phyloP scores from a whole-genome alignment of 768 basidiomycete species.

The Pulveroboletus sp. region DNA sequence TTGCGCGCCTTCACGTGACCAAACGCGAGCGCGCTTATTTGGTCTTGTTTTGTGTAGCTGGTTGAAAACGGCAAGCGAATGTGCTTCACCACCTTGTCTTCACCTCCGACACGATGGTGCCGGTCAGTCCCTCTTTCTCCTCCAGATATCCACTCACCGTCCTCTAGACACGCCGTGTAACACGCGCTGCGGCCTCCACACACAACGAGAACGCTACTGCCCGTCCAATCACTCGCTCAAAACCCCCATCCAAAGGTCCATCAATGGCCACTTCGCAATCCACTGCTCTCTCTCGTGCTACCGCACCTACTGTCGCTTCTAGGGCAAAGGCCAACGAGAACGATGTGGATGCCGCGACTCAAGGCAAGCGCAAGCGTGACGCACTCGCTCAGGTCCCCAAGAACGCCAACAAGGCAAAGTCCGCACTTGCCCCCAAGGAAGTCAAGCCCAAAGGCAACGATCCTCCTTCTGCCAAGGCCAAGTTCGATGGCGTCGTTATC shows the following conservation, averaged over 20 bases:
- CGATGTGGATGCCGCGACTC: conserved; percentile 43
- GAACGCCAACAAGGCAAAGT: conserved; percentile 40
- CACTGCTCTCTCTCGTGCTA: conserved; percentile 37
- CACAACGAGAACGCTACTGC: conserved; percentile 69
- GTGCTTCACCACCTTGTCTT: conserved; percentile 26
- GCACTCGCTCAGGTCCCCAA: conserved; percentile 69
- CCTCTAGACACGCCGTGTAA: conserved; percentile 58
- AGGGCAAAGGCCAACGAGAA: conserved; percentile 34
- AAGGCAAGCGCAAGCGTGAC: conserved; percentile 71
- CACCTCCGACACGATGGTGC: conserved; percentile 35
- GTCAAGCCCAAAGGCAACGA: conserved; percentile 55
- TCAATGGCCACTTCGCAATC: conserved; percentile 34
- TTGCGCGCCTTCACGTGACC: conserved; percentile 26
- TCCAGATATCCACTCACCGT: not conserved
- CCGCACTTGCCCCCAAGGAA: conserved; percentile 30
- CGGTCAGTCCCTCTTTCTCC: conserved; percentile 29
- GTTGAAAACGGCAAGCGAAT: conserved; percentile 34
- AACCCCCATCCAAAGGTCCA: conserved; percentile 41
- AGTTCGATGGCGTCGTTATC: conserved; percentile 60
- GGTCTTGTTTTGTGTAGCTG: conserved; percentile 32
- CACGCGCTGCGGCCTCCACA: conserved; percentile 48
- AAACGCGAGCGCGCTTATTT: conserved; percentile 38
- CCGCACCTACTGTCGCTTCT: conserved; percentile 37
- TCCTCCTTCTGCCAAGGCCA: conserved; percentile 39
- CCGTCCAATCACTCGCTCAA: conserved; percentile 57